Base-by-base conservation (phyloP, 768 basidiomycete species). In the Leccinum boreale region DNA sequence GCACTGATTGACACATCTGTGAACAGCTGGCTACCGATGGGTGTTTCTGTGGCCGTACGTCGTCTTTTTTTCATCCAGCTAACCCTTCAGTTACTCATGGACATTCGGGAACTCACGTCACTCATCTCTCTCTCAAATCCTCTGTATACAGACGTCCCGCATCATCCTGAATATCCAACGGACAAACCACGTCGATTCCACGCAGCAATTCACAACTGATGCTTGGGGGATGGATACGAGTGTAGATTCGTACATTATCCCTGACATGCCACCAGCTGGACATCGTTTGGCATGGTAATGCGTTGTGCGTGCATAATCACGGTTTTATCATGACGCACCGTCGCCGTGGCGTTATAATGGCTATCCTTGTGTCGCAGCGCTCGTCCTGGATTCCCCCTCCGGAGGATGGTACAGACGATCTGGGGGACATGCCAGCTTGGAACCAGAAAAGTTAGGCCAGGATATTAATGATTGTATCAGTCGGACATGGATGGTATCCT, bases 1-100 rank as follows among this genome's bases (percentile, higher is more conserved):
- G 0, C n/a, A 5, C 17, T 21, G 55, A 3, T 50, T 42, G 35
- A 62, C 21, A 1, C 17, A 3, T 33, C 14, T 0, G 9, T 19
- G 23, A 61, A 28, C n/a, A 66, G 67, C 36, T 68, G 64, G 58
- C 45, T 70, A n/a, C 63, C 68, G 3, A 49, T 59, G 54, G 33
- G 56, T 4, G 45, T 36, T 26, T 67, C 59, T 11, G 15, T 70
- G 23, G 58, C 59, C 3, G 67, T 68, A 42, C 21, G 68, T 63
- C 2, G 36, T 15, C 11, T 17, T 17, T 44, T 28, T 14, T 50
- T 47, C 19, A 8, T 42, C n/a, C 39, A 19, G 36, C n/a, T 9
- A 10, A 42, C n/a, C 39, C n/a, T 42, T 19, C 8, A 42, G 39
- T 42, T n/a, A 42, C 39, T 42, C 10, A 42, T 42, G n/a, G n/a